Percentiles rank a stretch among this genome's conserved stretches.
These are phyloP conservation scores for Phlyctochytrium bullatum DNA, from an alignment of 192 early-diverging fungal genomes.

Conservation along the genomic window DNA sequence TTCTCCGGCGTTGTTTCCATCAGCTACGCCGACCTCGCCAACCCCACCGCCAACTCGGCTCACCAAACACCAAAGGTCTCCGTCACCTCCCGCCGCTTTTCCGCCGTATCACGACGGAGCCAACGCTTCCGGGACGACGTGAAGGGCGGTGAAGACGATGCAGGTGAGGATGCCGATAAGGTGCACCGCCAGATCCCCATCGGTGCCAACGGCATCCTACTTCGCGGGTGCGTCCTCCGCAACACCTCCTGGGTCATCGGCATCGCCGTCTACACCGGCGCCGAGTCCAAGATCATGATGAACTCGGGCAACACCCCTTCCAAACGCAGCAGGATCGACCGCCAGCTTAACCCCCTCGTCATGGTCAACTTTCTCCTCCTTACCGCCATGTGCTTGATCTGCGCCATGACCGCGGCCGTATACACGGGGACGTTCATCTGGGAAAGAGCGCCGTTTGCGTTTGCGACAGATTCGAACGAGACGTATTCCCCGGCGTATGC, in stretches of 20 bases:
- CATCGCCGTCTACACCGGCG: conserved; percentile 83
- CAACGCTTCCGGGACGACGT: neutral
- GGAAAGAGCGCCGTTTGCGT: conserved; percentile 46
- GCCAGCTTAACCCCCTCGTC: conserved; percentile 87
- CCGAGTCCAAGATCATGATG: conserved; percentile 95
- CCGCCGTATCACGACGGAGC: neutral
- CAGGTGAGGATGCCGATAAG: neutral
- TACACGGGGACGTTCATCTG: conserved; percentile 46
- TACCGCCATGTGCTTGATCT: conserved; percentile 48
- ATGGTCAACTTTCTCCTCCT: conserved; percentile 55
- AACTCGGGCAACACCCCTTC: conserved; percentile 91
- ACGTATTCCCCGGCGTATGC: conserved; percentile 26
- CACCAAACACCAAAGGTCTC: neutral
- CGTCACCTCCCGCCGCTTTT: neutral
- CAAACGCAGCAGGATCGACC: conserved; percentile 88
- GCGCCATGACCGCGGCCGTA: conserved; percentile 38
- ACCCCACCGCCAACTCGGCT: neutral
- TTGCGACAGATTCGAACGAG: neutral
- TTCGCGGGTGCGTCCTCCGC: conserved; percentile 88
- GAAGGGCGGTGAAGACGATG: neutral
- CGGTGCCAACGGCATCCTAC: conserved; percentile 65
- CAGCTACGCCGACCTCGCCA: conserved; percentile 9
- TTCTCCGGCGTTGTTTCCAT: conserved; percentile 40
- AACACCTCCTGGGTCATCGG: conserved; percentile 91
- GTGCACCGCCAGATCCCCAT: conserved; percentile 41